Conservation (phyloP, 768 basidiomycete species). For the Melanogaster broomeanus region DNA sequence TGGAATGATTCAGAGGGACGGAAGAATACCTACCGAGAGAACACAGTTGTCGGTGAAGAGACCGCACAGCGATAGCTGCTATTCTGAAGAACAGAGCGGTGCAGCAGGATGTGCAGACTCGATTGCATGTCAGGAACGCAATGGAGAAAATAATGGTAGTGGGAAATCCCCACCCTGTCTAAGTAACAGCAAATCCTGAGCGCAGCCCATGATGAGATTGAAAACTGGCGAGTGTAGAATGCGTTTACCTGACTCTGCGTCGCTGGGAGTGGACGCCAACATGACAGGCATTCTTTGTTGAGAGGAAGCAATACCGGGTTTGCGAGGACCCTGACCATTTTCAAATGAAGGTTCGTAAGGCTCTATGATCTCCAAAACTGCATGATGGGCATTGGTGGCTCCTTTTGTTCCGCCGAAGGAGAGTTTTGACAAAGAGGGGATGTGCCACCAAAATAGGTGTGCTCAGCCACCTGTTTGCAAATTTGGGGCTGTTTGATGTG, state of each 20-base stretch:
- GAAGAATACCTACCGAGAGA: conserved; percentile 66
- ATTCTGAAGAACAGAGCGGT: conserved; percentile 88
- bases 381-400: conserved; percentile 55
- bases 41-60: conserved; percentile 91
- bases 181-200: conserved; percentile 72
- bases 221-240: not conserved
- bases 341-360: conserved; percentile 65
- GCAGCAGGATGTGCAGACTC: conserved; percentile 79
- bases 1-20: not conserved
- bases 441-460: too few species aligned
- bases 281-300: conserved; percentile 49
- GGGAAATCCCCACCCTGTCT: conserved; percentile 54
- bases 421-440: too few species aligned
- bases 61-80: conserved; percentile 86
- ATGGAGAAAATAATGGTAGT: conserved; percentile 2
- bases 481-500: too few species aligned
- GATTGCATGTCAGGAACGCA: conserved; percentile 12
- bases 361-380: conserved; percentile 82
- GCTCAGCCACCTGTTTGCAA: too few species aligned
- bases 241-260: conserved; percentile 72
- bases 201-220: conserved; percentile 3
- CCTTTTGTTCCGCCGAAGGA: conserved; percentile 41
- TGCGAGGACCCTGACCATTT: conserved; percentile 28
- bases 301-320: conserved; percentile 25
- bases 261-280: too few species aligned